phyloP scores from a whole-genome alignment of 2,329 filamentous ascomycete species.

The Talaromyces sp. region DNA sequence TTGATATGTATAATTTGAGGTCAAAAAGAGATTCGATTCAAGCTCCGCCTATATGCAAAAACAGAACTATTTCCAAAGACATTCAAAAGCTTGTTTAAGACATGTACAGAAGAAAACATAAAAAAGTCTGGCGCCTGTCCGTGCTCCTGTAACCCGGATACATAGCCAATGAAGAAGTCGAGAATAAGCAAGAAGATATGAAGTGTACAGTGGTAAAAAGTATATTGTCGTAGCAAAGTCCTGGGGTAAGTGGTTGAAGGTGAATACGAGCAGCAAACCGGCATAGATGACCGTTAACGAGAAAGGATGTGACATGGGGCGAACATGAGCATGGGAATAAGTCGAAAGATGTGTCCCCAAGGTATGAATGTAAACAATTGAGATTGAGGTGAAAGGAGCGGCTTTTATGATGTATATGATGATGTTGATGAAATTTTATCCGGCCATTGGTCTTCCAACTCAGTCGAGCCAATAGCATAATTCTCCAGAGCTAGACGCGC shows the following conservation, averaged over 20 bases:
- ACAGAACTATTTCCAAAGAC: neutral
- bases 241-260: neutral
- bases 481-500: constrained; percentile 15
- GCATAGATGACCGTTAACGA: neutral
- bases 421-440: constrained; percentile 11
- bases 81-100: neutral
- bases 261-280: neutral
- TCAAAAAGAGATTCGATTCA: neutral
- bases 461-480: constrained; percentile 12
- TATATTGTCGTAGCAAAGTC: neutral
- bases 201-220: neutral
- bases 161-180: neutral
- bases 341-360: neutral
- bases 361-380: neutral
- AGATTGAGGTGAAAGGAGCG: neutral
- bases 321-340: neutral
- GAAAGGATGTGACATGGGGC: neutral
- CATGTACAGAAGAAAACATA: neutral
- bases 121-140: constrained; percentile 3
- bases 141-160: constrained; percentile 5
- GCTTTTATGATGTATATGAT: neutral
- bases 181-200: neutral
- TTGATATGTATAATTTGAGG: neutral
- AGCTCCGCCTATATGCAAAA: constrained; percentile 1
- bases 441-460: constrained; percentile 18